Evolutionary conservation across 2,329 filamentous ascomycete genomes (phyloP), one percentile per base, ranked within the genome.

Genomic region (Sphaceloma murrayae): DNA sequence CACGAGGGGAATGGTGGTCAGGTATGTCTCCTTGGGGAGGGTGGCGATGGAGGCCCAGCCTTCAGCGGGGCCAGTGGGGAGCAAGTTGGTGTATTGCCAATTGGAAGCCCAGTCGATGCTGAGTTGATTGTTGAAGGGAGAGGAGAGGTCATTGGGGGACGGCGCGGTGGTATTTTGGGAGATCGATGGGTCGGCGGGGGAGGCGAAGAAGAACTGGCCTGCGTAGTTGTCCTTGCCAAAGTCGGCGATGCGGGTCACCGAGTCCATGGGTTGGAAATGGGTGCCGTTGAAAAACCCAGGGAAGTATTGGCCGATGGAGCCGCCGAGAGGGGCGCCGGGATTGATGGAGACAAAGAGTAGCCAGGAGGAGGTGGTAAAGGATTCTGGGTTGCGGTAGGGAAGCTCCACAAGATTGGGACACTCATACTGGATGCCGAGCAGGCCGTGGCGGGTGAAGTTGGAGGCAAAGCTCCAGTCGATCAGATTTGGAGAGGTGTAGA

Each of bases 281-380:
- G 74, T 79, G n/a, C 77, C 78, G 50, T 82, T 78, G 62, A 80
- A 81, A 2, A 58, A 62, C 3, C 78, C 77, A 0, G 71, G 61
- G 61, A 73, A 74, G 54, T 78, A 78, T 55, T 77, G 58, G 1
- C 66, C 67, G 13, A 70, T 66, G 1, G 70, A 75, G 1, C 75
- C 75, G 6, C 75, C 75, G 0, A 70, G 59, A 0, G 74, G 74
- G 0, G 71, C 73, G 4, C 74, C 74, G 0, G 74, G 74, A 51
- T 77, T 77, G 53, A 77, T 69, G 9, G 68, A 73, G 27, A 78
- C 65, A 3, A 62, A 52, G 51, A 78, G 55, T 16, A 75, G 18
- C 10, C 19, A 38, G 11, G 34, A 22, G 13, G 24, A 38, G 19
- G 34, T n/a, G 2, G 34, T 24, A 31, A 59, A 60, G 14, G 58